Conservation (phyloP, 805 yeast species). For the Maudiozyma bulderi region DNA sequence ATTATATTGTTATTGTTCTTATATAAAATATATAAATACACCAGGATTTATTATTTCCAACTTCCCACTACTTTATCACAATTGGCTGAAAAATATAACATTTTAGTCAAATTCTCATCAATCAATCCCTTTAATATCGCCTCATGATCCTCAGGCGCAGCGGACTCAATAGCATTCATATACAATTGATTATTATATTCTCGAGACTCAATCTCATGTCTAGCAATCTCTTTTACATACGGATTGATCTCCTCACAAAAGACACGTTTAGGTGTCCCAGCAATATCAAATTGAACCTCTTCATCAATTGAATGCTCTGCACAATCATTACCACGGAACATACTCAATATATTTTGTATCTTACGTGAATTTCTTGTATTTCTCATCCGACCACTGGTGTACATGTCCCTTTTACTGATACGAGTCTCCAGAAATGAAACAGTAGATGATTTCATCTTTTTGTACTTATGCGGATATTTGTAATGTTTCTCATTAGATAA, state of each 20-base stretch:
- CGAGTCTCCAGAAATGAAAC: slow-evolving; percentile 13
- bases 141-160: slow-evolving; percentile 9
- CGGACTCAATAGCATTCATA: slow-evolving; percentile 6
- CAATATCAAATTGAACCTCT: slow-evolving; percentile 10
- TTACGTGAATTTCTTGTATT: slow-evolving; percentile 23
- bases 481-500: neutral
- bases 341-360: slow-evolving; percentile 17
- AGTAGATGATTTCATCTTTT: slow-evolving; percentile 7
- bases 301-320: neutral
- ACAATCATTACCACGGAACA: slow-evolving; percentile 9
- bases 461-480: neutral
- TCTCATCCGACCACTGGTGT: slow-evolving; percentile 3
- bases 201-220: slow-evolving; percentile 12
- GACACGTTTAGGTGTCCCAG: slow-evolving; percentile 4
- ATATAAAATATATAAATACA: neutral
- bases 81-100: slow-evolving; percentile 18
- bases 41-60: slow-evolving; percentile 10
- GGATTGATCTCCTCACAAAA: slow-evolving; percentile 18
- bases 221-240: slow-evolving; percentile 19
- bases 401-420: neutral
- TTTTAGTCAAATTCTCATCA: slow-evolving; percentile 10
- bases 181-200: slow-evolving; percentile 13
- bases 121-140: slow-evolving; percentile 17
- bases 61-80: slow-evolving; percentile 15
- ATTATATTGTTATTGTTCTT: neutral